Base-by-base conservation (phyloP, 208 protist genomes). In the Tritrichomonas foetus region DNA sequence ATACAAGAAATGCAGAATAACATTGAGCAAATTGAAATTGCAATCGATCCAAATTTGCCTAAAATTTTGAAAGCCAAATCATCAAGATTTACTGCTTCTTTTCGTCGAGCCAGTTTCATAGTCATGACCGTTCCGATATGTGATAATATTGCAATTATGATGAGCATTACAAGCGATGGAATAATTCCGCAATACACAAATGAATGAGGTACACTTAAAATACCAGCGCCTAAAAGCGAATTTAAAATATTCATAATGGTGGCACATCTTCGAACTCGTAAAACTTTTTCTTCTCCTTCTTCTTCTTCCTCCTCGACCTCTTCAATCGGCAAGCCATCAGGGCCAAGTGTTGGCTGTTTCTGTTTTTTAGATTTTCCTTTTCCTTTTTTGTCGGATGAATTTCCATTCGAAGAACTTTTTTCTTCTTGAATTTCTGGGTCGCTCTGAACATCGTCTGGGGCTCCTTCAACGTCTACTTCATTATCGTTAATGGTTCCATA, bases 201-300 rank as follows among this genome's bases (percentile, higher is more conserved):
- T 30, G 74, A 82, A 30, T 82, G 30, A 25, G 74, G 11, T n/a
- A 82, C 74, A 82, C 41, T 82, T 20, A 82, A 50, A 82, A 82
- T 82, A n/a, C 74, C 74, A 5, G 74, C 74, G 30, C 74, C 74
- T 49, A 82, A 53, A 16, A 82, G 20, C n/a, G 74, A 47, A 41
- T 82, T 82, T 49, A 82, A 53, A 36, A 82, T 47, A 82, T 82
- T 82, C 74, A 82, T 82, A 8, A 82, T 64, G 8, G 55, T 64
- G n/a, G n/a, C n/a, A n/a, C n/a, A n/a, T n/a, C n/a, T n/a, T n/a
- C n/a, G n/a, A n/a, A n/a, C n/a, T n/a, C n/a, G n/a, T n/a, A n/a
- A n/a, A n/a, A n/a, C n/a, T n/a, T n/a, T n/a, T n/a, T n/a, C n/a
- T n/a, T n/a, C n/a, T n/a, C n/a, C n/a, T n/a, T n/a, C n/a, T n/a